Evolutionary conservation across 2,329 filamentous ascomycete species (phyloP), one percentile per base, ranked within the genome.

Genomic region (Microascus cirrosus): DNA sequence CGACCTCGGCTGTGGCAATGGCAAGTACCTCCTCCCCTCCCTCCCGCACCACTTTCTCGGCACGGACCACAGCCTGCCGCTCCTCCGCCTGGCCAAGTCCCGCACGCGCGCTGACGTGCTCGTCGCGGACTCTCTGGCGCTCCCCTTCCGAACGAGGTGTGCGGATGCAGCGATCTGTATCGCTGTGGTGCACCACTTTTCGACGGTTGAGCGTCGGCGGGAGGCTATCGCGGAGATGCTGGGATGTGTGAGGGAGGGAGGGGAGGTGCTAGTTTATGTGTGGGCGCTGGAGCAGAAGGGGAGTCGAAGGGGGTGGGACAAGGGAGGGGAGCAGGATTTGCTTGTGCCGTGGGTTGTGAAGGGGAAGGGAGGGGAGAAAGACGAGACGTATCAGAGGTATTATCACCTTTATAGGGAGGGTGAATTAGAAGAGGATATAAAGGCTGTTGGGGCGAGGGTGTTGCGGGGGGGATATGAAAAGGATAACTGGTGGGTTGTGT

Each of bases 401-500:
- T 99, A 99, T 69, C 94, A 99, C 72, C 77, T 99, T 28, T 99
- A 96, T 71, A 80, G 83, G 57, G 81, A 89, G 68, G 89, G 89
- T 18, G 94, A 99, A 74, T 76, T 99, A 59, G 91, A 96, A 68
- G 79, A 83, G 51, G 89, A 96, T 68, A 81, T 96, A 59, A 69
- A 71, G 55, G 78, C 80, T 18, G 92, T 87, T 22, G 91, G 91
- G 20, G 94, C 92, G 8, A 73, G 72, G 54, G 83, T 96, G 15
- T 65, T 94, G 25, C 85, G 89, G 63, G 84, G 83, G 60, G 94
- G 94, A 36, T 99, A 97, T 72, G 94, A 99, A 69, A 92, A 86
- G 74, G 94, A 97, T 69, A 99, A 99, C 73, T 97, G 94, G 94
- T 99, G 93, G 93, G 90, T 85, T 57, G 85, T 96, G 68, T 74